These are phyloP conservation scores for Magnaporthales sp. DNA, from an alignment of 2,329 filamentous ascomycete genomes.

Conservation along the genomic window DNA sequence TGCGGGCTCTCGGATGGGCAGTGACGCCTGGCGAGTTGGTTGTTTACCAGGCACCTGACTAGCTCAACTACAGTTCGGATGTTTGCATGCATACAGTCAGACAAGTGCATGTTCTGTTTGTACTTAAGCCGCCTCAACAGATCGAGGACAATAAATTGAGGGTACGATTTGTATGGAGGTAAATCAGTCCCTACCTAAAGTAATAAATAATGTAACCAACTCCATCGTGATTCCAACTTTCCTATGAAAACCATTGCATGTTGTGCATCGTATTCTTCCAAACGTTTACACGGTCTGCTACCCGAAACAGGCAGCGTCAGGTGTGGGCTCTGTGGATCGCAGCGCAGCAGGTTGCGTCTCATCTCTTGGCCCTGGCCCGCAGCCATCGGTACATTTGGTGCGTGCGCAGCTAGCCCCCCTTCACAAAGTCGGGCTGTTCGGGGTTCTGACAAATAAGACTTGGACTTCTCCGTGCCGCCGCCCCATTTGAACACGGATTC, in stretches of 20 bases:
- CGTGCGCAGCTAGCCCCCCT: not conserved
- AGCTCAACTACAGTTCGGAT: not conserved
- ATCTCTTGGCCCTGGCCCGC: not conserved
- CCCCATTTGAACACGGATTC: not conserved
- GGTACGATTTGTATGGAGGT: no score
- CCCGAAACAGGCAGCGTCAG: not conserved
- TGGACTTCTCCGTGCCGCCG: not conserved
- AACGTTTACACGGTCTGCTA: not conserved
- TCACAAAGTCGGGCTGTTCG: not conserved
- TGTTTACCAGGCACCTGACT: not conserved
- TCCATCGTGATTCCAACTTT: no score
- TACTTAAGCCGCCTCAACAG: not conserved
- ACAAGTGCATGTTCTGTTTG: not conserved
- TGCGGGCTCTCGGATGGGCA: not conserved
- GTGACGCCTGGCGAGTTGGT: not conserved
- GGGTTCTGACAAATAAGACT: not conserved
- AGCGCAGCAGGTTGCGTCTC: conserved; percentile 1
- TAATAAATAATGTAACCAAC: no score
- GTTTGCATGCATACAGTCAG: no score
- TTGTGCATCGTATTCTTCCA: not conserved
- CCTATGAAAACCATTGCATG: not conserved
- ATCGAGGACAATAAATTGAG: no score
- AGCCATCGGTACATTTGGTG: not conserved
- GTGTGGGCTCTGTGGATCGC: not conserved
- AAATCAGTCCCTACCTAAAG: no score